Evolutionary conservation across 1,284 basidiomycete species (phyloP).

Genomic region (Polyporus tsugae): DNA sequence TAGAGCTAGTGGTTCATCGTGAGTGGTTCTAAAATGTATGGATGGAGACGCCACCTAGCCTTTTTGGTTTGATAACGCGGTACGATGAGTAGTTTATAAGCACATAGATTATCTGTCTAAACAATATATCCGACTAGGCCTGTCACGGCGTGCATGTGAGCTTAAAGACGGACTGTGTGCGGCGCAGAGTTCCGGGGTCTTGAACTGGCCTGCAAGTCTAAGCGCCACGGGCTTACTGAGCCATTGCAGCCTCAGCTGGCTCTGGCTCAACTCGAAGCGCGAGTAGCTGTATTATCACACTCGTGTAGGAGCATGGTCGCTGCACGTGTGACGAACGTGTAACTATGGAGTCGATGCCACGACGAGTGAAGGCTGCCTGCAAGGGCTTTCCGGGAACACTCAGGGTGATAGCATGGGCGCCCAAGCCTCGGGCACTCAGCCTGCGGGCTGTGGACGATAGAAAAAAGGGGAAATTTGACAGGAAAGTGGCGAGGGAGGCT

Average conservation of each 20-base stretch:
- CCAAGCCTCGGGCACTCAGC: conserved; percentile 14
- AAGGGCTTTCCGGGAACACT: conserved; percentile 18
- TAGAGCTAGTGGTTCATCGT: too few relatives aligned
- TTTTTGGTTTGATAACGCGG: neutral
- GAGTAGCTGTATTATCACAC: conserved; percentile 12
- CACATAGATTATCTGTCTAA: too few relatives aligned
- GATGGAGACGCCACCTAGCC: neutral
- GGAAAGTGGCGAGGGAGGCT: neutral
- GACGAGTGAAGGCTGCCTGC: conserved; percentile 21
- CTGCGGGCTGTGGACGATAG: neutral
- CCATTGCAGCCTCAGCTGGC: neutral
- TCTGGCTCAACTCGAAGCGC: conserved; percentile 5
- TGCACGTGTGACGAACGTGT: conserved; percentile 3
- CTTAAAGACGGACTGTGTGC: neutral
- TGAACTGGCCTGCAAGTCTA: too few relatives aligned
- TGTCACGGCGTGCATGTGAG: neutral
- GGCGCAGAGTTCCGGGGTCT: conserved; percentile 8
- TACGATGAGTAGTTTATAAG: neutral
- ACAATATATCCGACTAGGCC: too few relatives aligned
- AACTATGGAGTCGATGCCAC: conserved; percentile 15
- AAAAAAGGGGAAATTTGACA: neutral
- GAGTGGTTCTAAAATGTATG: neutral
- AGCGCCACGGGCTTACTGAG: conserved; percentile 17
- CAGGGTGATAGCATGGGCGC: conserved; percentile 26
- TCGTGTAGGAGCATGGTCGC: too few relatives aligned